phyloP scores from a whole-genome alignment of 192 early-diverging fungal genomes.

The Linnemannia elongata region DNA sequence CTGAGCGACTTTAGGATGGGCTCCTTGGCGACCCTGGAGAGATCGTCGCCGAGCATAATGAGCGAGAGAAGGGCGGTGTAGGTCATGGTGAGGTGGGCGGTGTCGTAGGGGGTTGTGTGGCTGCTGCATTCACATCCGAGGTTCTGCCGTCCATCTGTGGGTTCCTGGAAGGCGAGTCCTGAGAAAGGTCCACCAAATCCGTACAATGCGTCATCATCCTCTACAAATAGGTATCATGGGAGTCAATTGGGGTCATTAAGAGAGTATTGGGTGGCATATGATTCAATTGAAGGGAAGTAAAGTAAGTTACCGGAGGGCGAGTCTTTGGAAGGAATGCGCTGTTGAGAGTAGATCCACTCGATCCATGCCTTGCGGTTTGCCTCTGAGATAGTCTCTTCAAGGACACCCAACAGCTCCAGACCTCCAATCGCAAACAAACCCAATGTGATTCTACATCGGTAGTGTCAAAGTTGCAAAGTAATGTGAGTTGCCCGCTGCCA shows the following conservation, averaged over 20 bases:
- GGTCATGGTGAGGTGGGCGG: conserved; percentile 82
- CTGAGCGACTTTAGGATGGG: conserved; percentile 74
- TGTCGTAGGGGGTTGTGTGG: conserved; percentile 54
- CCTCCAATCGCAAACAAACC: conserved; percentile 86
- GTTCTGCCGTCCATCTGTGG: neutral
- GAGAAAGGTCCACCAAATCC: conserved; percentile 84
- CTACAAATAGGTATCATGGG: conserved; percentile 2
- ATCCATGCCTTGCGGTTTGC: conserved; percentile 78
- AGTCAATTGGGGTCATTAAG: neutral
- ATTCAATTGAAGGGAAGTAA: neutral
- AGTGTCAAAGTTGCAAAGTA: neutral
- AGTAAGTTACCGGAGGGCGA: neutral
- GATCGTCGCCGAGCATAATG: conserved; percentile 90
- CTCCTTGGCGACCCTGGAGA: conserved; percentile 81
- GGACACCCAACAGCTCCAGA: conserved; percentile 81
- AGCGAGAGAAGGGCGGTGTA: conserved; percentile 90
- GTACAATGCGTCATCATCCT: conserved; percentile 58
- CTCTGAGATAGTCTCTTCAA: conserved; percentile 67
- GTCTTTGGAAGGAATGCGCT: conserved; percentile 67
- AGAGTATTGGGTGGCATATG: no score
- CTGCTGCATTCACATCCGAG: conserved; percentile 31
- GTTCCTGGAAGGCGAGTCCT: conserved; percentile 62
- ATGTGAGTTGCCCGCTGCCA: neutral
- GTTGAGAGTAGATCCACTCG: conserved; percentile 98
- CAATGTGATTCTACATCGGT: conserved; percentile 82